Base-by-base conservation (phyloP, 768 basidiomycete species). In the Mycena maculata region DNA sequence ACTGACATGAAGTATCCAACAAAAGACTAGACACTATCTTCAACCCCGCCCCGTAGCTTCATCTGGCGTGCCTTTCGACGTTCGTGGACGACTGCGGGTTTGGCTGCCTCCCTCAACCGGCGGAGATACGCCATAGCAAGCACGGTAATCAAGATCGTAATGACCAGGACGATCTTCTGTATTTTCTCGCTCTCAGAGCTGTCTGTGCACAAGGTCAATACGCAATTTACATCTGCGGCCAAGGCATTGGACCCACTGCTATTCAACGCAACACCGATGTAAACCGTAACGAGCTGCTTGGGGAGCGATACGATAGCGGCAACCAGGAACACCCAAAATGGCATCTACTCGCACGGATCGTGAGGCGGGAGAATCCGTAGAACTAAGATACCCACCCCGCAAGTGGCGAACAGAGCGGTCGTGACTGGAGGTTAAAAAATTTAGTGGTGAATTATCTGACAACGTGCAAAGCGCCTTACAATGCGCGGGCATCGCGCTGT, bases 11-110 rank as follows among this genome's bases (percentile, higher is more conserved):
- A n/a, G n/a, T n/a, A n/a, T n/a, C n/a, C n/a, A n/a, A n/a, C n/a
- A n/a, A n/a, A n/a, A n/a, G n/a, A n/a, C n/a, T n/a, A n/a, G n/a
- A n/a, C n/a, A n/a, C n/a, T n/a, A n/a, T n/a, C n/a, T n/a, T n/a
- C n/a, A n/a, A n/a, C n/a, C n/a, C n/a, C n/a, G n/a, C n/a, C 42
- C 12, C 30, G 54, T 11, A n/a, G 2, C 44, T 58, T 56, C 18
- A 55, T 74, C 71, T 64, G 92, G 89, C 92, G 83, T 12, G 89
- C 90, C 75, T 92, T 92, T 41, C 91, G 86, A 44, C 90, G 81
- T 10, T 83, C 84, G 58, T 91, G 87, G 49, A 93, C 87, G 27
- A 91, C 83, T 2, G 80, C 78, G 4, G 87, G 85, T 71, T 90
- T 92, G 36, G 84, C 89, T 58, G 82, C 80, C 76, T 89, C 87